phyloP scores from a whole-genome alignment of 257 asterid genomes.

The Gynochthodes officinalis region DNA sequence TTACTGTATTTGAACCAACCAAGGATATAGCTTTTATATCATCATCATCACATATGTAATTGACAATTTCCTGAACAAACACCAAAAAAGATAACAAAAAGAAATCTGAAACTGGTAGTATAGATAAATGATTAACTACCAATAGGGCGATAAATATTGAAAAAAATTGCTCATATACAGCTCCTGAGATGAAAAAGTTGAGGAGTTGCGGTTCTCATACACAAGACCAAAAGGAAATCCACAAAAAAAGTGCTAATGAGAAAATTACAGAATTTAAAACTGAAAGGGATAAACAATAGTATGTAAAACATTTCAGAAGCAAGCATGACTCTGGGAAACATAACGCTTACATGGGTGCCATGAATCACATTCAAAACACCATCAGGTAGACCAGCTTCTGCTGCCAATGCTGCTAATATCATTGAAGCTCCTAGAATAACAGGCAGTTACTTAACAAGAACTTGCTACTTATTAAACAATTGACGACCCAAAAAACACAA shows the following conservation, averaged over 20 bases:
- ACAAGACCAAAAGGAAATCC: not conserved
- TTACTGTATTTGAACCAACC: conserved; percentile 33
- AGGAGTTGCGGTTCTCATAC: not conserved
- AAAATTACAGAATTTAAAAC: not conserved
- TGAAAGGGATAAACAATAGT: not conserved
- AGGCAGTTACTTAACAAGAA: not conserved
- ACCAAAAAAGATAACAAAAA: not conserved
- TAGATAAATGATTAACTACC: not conserved
- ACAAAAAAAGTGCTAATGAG: not conserved
- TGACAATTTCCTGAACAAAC: conserved; percentile 33
- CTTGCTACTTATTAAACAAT: not conserved
- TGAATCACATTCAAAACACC: conserved; percentile 45
- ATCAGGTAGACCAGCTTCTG: conserved; percentile 51
- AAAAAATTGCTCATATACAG: not conserved
- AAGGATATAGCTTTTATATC: conserved; percentile 42
- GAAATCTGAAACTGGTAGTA: not conserved
- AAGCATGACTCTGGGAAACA: not conserved
- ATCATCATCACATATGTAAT: conserved; percentile 39
- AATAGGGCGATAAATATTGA: not conserved
- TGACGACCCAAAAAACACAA: not conserved
- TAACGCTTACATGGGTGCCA: conserved; percentile 36
- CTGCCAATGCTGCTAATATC: conserved; percentile 43
- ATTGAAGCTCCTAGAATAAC: conserved; percentile 38
- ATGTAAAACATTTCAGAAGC: not conserved
- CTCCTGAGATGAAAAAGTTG: not conserved